phyloP scores from a whole-genome alignment of 768 basidiomycete genomes.

The Calocybe cyanea region DNA sequence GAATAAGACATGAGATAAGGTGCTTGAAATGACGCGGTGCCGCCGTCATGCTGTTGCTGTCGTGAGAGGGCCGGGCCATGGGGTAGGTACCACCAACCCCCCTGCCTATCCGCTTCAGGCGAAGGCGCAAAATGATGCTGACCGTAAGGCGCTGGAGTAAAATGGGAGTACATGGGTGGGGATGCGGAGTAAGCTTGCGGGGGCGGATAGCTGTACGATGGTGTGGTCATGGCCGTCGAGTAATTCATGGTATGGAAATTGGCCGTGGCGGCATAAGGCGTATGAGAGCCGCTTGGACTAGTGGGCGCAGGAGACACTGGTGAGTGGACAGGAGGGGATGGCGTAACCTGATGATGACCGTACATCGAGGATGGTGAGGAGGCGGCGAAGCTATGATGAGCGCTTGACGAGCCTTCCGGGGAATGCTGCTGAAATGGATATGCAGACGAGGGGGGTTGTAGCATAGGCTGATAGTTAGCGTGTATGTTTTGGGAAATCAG shows the following conservation, averaged over 20 bases:
- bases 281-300: conserved; percentile 21
- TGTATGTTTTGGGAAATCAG: conserved; percentile 39
- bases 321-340: conserved; percentile 21
- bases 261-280: conserved; percentile 21
- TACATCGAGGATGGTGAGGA: conserved; percentile 24
- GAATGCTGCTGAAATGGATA: conserved; percentile 35
- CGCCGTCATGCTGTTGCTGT: conserved; percentile 22
- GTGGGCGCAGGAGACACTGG: conserved; percentile 20
- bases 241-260: conserved; percentile 34
- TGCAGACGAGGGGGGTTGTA: conserved; percentile 33
- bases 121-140: conserved; percentile 27
- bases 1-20: conserved; percentile 30
- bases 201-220: conserved; percentile 34
- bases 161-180: conserved; percentile 34
- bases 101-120: conserved; percentile 36
- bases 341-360: conserved; percentile 20
- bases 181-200: conserved; percentile 31
- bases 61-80: conserved; percentile 19
- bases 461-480: conserved; percentile 37
- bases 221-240: conserved; percentile 23
- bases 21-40: conserved; percentile 26
- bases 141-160: conserved; percentile 30
- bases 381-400: conserved; percentile 20
- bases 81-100: conserved; percentile 53
- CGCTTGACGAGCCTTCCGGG: conserved; percentile 25